Evolutionary conservation across 768 basidiomycete species (phyloP).

Genomic region (Podaxis carcinomalis): DNA sequence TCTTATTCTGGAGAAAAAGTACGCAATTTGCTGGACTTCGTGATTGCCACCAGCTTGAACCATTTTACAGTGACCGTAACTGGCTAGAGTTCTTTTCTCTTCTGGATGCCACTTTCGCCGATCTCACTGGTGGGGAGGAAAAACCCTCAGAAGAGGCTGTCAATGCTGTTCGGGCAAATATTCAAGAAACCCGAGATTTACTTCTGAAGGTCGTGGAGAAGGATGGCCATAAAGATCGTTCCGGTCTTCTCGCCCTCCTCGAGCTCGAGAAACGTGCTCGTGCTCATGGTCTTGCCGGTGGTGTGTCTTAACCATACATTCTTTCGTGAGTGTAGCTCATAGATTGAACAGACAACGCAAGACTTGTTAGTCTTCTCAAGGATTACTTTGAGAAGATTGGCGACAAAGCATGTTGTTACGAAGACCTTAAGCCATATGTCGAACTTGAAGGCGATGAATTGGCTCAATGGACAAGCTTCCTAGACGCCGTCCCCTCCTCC

Average conservation of each 20-base stretch:
- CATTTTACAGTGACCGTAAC: slow-evolving; percentile 61
- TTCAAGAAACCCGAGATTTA: slow-evolving; percentile 43
- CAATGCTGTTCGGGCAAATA: slow-evolving; percentile 25
- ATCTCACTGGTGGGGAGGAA: slow-evolving; percentile 16
- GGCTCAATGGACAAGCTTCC: slow-evolving; percentile 48
- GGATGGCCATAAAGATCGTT: slow-evolving; percentile 72
- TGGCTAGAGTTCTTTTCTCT: slow-evolving; percentile 82
- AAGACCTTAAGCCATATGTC: slow-evolving; percentile 75
- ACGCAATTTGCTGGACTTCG: slow-evolving; percentile 15
- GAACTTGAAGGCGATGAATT: slow-evolving; percentile 43
- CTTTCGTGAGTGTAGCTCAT: not conserved
- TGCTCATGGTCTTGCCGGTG: slow-evolving; percentile 42
- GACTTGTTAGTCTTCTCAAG: slow-evolving; percentile 47
- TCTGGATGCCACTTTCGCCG: slow-evolving; percentile 59
- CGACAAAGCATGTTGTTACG: slow-evolving; percentile 82
- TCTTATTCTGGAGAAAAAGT: slow-evolving; percentile 60
- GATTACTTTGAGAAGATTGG: slow-evolving; percentile 71
- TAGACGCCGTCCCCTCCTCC: slow-evolving; percentile 41
- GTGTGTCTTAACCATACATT: slow-evolving; percentile 22
- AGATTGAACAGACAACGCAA: slow-evolving; percentile 34
- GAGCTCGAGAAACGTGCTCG: slow-evolving; percentile 68
- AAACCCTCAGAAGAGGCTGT: slow-evolving; percentile 26
- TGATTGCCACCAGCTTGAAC: slow-evolving; percentile 8
- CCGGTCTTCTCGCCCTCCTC: slow-evolving; percentile 66
- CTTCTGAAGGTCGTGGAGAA: slow-evolving; percentile 53